Percentiles rank a stretch among this genome's conserved stretches.
phyloP scores from a whole-genome alignment of 2,329 filamentous ascomycete genomes.

The Venturia asperata region DNA sequence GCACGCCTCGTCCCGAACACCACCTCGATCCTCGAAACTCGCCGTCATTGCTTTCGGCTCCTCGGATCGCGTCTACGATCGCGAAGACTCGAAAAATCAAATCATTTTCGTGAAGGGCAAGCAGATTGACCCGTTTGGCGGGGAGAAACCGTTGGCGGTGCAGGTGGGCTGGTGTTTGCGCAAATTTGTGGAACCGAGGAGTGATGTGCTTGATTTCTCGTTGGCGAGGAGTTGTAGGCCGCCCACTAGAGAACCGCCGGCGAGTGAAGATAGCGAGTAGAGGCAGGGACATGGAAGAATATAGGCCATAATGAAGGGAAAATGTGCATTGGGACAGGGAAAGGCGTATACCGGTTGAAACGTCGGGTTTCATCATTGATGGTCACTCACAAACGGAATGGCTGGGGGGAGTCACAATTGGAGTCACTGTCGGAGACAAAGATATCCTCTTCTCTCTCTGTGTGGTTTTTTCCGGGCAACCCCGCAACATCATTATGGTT shows the following conservation, averaged over 20 bases:
- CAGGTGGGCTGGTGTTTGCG: constrained; percentile 41
- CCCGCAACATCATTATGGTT: too few relatives aligned
- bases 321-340: too few relatives aligned
- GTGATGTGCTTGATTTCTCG: constrained; percentile 41
- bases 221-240: constrained; percentile 32
- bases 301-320: too few relatives aligned
- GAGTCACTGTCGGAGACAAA: too few relatives aligned
- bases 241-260: constrained; percentile 30
- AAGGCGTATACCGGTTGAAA: too few relatives aligned
- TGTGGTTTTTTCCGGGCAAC: too few relatives aligned
- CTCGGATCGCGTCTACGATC: constrained; percentile 42
- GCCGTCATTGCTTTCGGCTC: constrained; percentile 42
- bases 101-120: constrained; percentile 41
- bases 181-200: constrained; percentile 40
- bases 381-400: too few relatives aligned
- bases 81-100: constrained; percentile 41
- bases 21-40: constrained; percentile 31
- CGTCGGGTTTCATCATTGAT: too few relatives aligned
- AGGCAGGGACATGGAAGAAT: too few relatives aligned
- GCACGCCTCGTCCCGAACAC: constrained; percentile 5
- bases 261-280: constrained; percentile 20
- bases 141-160: constrained; percentile 35
- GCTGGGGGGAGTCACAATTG: too few relatives aligned
- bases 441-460: too few relatives aligned
- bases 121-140: constrained; percentile 37